Evolutionary conservation across 192 early-diverging fungal genomes (phyloP).

Genomic region (Kickxella alabastrina): DNA sequence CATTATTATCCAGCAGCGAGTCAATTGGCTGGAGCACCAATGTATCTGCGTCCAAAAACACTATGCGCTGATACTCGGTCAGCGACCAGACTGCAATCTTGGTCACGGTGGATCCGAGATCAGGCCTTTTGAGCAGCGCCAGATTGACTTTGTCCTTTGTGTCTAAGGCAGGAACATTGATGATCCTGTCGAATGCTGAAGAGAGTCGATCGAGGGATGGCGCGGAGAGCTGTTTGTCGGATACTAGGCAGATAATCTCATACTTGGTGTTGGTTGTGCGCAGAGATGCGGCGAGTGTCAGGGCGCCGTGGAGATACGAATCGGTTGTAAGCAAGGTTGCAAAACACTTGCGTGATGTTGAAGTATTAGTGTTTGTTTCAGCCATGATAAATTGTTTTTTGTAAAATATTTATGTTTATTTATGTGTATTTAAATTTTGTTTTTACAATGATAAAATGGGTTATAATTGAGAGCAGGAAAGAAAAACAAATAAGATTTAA

Average conservation of each 20-base stretch:
- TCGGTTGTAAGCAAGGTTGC: conserved; percentile 82
- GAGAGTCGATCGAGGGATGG: conserved; percentile 54
- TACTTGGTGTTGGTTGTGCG: conserved; percentile 56
- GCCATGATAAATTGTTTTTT: not conserved
- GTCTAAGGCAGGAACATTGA: conserved; percentile 65
- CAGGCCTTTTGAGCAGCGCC: conserved; percentile 75
- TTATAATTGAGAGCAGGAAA: not conserved
- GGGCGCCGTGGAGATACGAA: conserved; percentile 76
- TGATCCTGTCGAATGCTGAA: conserved; percentile 61
- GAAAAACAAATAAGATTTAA: not conserved
- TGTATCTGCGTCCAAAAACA: conserved; percentile 86
- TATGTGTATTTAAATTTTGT: not conserved
- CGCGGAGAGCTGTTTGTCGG: conserved; percentile 54
- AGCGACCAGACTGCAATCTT: conserved; percentile 86
- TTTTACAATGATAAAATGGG: too few species aligned
- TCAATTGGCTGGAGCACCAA: conserved; percentile 77
- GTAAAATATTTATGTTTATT: not conserved
- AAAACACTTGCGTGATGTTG: conserved; percentile 24
- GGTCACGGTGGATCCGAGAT: conserved; percentile 83
- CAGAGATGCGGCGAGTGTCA: conserved; percentile 74
- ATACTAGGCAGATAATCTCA: conserved; percentile 62
- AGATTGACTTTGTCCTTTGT: conserved; percentile 50
- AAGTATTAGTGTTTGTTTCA: not conserved
- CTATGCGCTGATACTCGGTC: conserved; percentile 64
- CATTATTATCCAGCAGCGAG: conserved; percentile 62